phyloP scores from a whole-genome alignment of 805 yeast genomes.

The Cyberlindnera sargentensis region DNA sequence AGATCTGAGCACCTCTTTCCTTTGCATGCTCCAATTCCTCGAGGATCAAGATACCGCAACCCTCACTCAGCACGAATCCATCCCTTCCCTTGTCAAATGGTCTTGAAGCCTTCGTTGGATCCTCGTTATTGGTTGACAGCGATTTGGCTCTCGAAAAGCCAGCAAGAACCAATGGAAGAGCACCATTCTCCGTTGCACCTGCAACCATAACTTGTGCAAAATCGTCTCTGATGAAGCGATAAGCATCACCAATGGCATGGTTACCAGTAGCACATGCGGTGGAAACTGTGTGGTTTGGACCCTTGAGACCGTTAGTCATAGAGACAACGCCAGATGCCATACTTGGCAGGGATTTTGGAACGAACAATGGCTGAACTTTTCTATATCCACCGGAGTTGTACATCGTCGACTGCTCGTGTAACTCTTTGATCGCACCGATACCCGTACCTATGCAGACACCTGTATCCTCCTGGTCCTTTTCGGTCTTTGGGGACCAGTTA shows the following conservation, averaged over 20 bases:
- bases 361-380: conserved; percentile 75
- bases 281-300: conserved; percentile 82
- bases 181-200: conserved; percentile 87
- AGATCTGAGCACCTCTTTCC: conserved; percentile 54
- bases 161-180: conserved; percentile 80
- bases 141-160: conserved; percentile 91
- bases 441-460: conserved; percentile 94
- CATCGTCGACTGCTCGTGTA: conserved; percentile 53
- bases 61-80: conserved; percentile 94
- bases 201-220: conserved; percentile 85
- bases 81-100: conserved; percentile 77
- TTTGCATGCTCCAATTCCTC: conserved; percentile 76
- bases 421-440: conserved; percentile 78
- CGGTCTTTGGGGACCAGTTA: conserved; percentile 35
- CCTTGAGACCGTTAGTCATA: conserved; percentile 66
- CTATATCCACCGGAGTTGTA: conserved; percentile 49
- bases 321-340: conserved; percentile 95
- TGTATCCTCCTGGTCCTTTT: conserved; percentile 29
- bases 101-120: conserved; percentile 65
- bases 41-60: conserved; percentile 73
- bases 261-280: conserved; percentile 98
- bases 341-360: conserved; percentile 76
- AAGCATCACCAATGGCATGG: conserved; percentile 91
- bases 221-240: conserved; percentile 68
- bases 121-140: conserved; percentile 56